Base-by-base conservation (phyloP, 495 filamentous ascomycete genomes). In the Patellaria atrata region DNA sequence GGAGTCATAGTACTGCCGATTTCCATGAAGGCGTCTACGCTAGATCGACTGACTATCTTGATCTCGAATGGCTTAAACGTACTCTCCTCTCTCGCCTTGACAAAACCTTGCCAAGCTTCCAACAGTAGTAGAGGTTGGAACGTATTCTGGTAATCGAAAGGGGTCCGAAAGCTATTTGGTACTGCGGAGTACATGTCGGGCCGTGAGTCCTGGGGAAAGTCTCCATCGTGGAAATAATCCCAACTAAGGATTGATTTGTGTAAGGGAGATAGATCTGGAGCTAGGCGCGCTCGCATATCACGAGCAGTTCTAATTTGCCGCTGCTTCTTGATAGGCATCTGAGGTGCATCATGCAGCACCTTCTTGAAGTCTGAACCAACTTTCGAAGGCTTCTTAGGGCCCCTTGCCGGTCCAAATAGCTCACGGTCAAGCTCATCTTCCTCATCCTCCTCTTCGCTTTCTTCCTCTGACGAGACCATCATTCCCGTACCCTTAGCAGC, bases 51-150 rank as follows among this genome's bases (percentile, higher is more conserved):
- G 28, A 79, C 68, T 8, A 96, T 61, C 36, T 83, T 91, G 48
- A 94, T 70, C 33, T 84, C 82, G 41, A 89, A 81, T 0, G 77
- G 64, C 38, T 75, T 82, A 48, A 74, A 76, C 16, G 62, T 74
- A 10, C 71, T 70, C 56, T 97, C 91, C 48, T 97, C 85, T 49
- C 82, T 83, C 2, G 79, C 72, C 29, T 82, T 82, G 21, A 92
- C 73, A 47, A 97, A 89, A 1, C 82, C 77, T 53, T 92, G 81
- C 89, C 89, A 97, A 30, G 85, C 87, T 56, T 97, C 89, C 30
- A 93, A 75, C 29, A 91, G 73, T 21, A 97, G 67, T 23, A 97
- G 63, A 8, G 89, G 91, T 37, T 85, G 73, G 62, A 96, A 97
- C 0, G 82, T 87, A 31, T 69, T 64, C 57, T 92, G 82, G 50